These are phyloP conservation scores for Nitzschia putrida DNA, from an alignment of 108 stramenopile species.

Conservation along the genomic window DNA sequence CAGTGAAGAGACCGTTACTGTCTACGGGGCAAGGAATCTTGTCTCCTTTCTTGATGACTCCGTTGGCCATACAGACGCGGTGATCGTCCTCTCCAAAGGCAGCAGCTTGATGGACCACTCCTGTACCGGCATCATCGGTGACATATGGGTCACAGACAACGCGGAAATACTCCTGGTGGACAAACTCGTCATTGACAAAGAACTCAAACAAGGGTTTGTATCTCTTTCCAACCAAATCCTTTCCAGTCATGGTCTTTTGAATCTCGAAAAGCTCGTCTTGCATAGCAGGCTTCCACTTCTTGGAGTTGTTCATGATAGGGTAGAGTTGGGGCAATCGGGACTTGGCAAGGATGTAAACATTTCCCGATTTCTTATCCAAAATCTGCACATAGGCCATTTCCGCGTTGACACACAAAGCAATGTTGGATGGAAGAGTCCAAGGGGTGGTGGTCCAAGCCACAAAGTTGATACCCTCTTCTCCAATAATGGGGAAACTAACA, in stretches of 20 bases:
- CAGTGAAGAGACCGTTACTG: conserved; percentile 91
- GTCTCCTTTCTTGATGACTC: conserved; percentile 88
- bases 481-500: conserved; percentile 89
- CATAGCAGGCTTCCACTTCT: conserved; percentile 93
- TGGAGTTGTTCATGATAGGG: conserved; percentile 91
- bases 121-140: conserved; percentile 98
- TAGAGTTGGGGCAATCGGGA: conserved; percentile 89
- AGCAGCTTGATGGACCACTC: conserved; percentile 99
- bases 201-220: conserved; percentile 95
- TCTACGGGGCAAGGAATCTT: conserved; percentile 97
- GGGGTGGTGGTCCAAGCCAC: conserved; percentile 99
- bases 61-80: conserved; percentile 95
- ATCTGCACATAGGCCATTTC: conserved; percentile 92
- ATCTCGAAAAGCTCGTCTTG: conserved; percentile 83
- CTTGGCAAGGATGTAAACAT: conserved; percentile 87
- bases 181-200: conserved; percentile 63
- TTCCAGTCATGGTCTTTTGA: conserved; percentile 71
- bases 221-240: conserved; percentile 87
- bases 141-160: conserved; percentile 94
- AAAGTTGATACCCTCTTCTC: conserved; percentile 75
- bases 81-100: conserved; percentile 99
- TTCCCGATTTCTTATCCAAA: conserved; percentile 81
- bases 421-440: conserved; percentile 97
- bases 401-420: conserved; percentile 95
- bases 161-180: conserved; percentile 66